Base-by-base conservation (phyloP, 2,329 filamentous ascomycete species). In the Xylaria sp. region DNA sequence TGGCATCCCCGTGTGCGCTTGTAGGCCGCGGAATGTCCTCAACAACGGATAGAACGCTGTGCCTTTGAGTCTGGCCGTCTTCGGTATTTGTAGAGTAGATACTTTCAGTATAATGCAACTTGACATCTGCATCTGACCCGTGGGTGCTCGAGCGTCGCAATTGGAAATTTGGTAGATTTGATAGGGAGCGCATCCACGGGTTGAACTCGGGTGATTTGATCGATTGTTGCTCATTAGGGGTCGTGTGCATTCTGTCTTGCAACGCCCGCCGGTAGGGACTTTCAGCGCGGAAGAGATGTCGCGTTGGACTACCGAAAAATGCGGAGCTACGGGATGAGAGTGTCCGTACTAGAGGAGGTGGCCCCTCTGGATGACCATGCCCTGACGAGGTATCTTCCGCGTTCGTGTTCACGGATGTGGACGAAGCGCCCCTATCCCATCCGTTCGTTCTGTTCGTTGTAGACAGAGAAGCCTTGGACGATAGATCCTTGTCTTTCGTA, bases 241-340 rank as follows among this genome's bases (percentile, higher is more conserved):
- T 79, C 8, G 79, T 74, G 65, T 80, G 79, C 73, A 87, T 87
- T 1, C 78, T 84, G 59, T 83, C 81, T 54, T 81, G 83, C 39
- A 90, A 74, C 2, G 84, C 85, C 32, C 84, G 84, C 2, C 87
- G 84, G 72, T 86, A 90, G 0, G 87, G 87, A 63, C 87, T 90
- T 32, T 82, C 80, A 0, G 86, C 85, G 34, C 86, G 82, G 69
- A 89, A 88, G 0, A 88, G 77, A 68, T 87, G 84, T 18, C 82
- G 83, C 1, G 81, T 78, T 1, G 85, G 84, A 54, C 86, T 88
- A 1, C 83, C 85, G 72, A 87, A 87, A 72, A 87, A 86, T 0
- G 82, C 83, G 1, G 85, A 86, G 67, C 81, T 83, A 25, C 82
- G 80, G 59, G 84, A 80, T 0, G 81, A 82, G 6, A 84, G 68